Percentiles rank a stretch among this genome's conserved stretches.
Evolutionary conservation across 768 basidiomycete genomes (phyloP).

Genomic region (Cantharellus cinnabarinus): DNA sequence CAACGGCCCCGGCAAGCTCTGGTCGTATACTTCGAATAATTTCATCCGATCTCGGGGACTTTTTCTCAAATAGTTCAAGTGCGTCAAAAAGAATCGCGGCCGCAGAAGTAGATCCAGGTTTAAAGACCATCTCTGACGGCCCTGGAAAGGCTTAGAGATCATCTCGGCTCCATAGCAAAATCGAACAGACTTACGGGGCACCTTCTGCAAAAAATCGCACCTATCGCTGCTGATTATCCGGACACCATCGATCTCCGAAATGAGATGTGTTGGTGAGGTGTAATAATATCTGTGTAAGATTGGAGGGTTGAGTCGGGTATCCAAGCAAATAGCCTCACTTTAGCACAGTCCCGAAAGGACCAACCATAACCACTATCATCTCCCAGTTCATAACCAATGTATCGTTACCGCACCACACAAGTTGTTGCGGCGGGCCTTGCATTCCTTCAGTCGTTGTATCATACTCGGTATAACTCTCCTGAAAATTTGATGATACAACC

Average conservation of each 20-base stretch:
- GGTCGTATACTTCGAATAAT: slow-evolving; percentile 72
- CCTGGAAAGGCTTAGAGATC: slow-evolving; percentile 21
- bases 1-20: slow-evolving; percentile 70
- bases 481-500: slow-evolving; percentile 93
- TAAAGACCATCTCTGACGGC: slow-evolving; percentile 64
- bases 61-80: slow-evolving; percentile 65
- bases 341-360: slow-evolving; percentile 74
- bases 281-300: slow-evolving; percentile 48
- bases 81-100: slow-evolving; percentile 86
- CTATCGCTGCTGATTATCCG: slow-evolving; percentile 61
- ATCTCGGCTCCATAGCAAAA: neutral
- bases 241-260: slow-evolving; percentile 80
- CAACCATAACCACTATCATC: slow-evolving; percentile 58
- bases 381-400: slow-evolving; percentile 79
- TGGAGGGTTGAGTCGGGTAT: neutral
- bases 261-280: slow-evolving; percentile 46
- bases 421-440: slow-evolving; percentile 27
- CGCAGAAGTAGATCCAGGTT: slow-evolving; percentile 80
- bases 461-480: slow-evolving; percentile 72
- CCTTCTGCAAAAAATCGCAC: slow-evolving; percentile 84
- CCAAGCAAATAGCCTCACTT: slow-evolving; percentile 31
- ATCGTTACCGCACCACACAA: slow-evolving; percentile 95
- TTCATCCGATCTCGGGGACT: slow-evolving; percentile 85
- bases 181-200: slow-evolving; percentile 42
- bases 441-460: slow-evolving; percentile 31